Percentiles rank a stretch among this genome's conserved stretches.
phyloP scores from a whole-genome alignment of 805 yeast species.

The Schizosaccharomyces cryophilus region DNA sequence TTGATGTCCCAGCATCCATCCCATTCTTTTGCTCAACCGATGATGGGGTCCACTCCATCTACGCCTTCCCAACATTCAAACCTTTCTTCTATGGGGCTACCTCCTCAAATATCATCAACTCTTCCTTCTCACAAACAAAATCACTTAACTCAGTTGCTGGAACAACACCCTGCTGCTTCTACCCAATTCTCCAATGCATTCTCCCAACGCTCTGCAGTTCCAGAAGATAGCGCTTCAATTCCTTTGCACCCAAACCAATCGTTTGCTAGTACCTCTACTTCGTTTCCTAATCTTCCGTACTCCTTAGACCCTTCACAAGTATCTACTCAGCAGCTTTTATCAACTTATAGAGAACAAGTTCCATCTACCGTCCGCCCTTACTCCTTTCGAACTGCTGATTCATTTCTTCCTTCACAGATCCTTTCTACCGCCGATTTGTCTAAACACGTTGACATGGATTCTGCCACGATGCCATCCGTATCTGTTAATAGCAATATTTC shows the following conservation, averaged over 20 bases:
- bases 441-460: not conserved
- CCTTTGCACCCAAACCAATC: not conserved
- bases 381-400: not conserved
- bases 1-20: not conserved
- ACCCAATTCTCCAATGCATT: not conserved
- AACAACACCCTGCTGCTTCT: too few species aligned
- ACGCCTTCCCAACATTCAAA: not conserved
- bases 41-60: not conserved
- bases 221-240: not conserved
- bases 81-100: not conserved
- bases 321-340: not conserved
- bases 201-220: not conserved
- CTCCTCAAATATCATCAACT: not conserved
- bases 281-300: not conserved
- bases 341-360: not conserved
- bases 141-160: too few species aligned
- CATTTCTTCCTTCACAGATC: not conserved
- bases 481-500: not conserved
- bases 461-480: not conserved
- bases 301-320: not conserved
- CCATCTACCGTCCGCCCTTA: not conserved
- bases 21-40: not conserved
- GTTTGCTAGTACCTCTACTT: not conserved
- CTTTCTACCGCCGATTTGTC: not conserved
- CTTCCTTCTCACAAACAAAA: not conserved